Conservation (phyloP, 2,329 filamentous ascomycete species). For the Fusarium armeniacum region DNA sequence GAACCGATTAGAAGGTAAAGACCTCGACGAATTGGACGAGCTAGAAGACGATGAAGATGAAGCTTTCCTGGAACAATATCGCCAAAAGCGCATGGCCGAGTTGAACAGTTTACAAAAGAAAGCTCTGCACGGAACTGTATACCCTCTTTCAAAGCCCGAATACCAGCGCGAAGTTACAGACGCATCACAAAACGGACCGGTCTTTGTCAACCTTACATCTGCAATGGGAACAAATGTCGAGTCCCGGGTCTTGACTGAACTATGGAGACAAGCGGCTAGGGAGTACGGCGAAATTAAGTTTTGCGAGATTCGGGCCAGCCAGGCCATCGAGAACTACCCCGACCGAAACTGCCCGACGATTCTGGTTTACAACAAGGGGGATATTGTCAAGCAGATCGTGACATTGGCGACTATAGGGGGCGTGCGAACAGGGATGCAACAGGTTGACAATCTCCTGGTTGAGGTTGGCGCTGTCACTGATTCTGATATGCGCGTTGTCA, state of each 20-base stretch:
- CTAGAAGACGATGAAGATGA: constrained; percentile 97
- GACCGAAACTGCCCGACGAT: constrained; percentile 96
- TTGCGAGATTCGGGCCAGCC: constrained; percentile 90
- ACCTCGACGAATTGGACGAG: constrained; percentile 91
- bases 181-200: constrained; percentile 77
- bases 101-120: constrained; percentile 80
- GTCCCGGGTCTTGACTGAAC: constrained; percentile 83
- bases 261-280: constrained; percentile 86
- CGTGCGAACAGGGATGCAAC: constrained; percentile 75
- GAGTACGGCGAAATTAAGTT: constrained; percentile 98
- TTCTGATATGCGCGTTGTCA: constrained; percentile 82
- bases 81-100: constrained; percentile 88
- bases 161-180: constrained; percentile 94
- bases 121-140: constrained; percentile 88
- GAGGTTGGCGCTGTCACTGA: constrained; percentile 84
- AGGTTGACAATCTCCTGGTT: constrained; percentile 85
- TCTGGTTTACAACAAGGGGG: constrained; percentile 89
- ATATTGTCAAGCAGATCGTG: constrained; percentile 93
- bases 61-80: constrained; percentile 87
- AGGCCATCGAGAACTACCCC: constrained; percentile 97
- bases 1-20: constrained; percentile 93
- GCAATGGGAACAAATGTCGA: constrained; percentile 84
- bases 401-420: constrained; percentile 86
- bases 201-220: constrained; percentile 86
- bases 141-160: constrained; percentile 93